A percentile compares a stretch with the other conserved stretches of the same genome.
phyloP scores from a whole-genome alignment of 371 early-diverging fungal species.

The Chytridiales sp. region DNA sequence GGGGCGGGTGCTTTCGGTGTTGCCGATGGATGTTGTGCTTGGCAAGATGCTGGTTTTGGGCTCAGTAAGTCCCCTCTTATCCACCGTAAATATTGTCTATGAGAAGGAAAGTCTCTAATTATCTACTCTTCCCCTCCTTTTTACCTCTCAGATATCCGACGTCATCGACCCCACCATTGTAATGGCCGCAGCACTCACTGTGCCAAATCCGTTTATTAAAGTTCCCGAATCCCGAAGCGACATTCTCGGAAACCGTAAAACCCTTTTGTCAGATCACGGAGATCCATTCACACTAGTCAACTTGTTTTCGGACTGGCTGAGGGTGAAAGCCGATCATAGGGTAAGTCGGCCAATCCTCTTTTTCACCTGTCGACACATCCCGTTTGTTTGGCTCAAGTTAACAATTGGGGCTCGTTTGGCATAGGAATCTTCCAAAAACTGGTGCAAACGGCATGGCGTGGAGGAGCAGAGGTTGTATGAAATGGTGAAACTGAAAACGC shows the following conservation, averaged over 20 bases:
- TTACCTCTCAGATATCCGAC: slow-evolving; percentile 46
- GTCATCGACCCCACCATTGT: slow-evolving; percentile 44
- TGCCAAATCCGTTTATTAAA: slow-evolving; percentile 46
- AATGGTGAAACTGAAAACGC: slow-evolving; percentile 44
- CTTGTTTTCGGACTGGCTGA: slow-evolving; percentile 64
- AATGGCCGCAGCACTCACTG: slow-evolving; percentile 43
- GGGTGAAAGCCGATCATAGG: slow-evolving; percentile 52
- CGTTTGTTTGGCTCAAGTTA: not conserved
- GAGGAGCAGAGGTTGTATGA: slow-evolving; percentile 73
- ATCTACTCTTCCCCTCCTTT: not conserved
- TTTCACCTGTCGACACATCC: not conserved
- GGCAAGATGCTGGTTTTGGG: slow-evolving; percentile 62
- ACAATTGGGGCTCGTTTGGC: not conserved
- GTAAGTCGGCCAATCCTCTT: slow-evolving; percentile 3
- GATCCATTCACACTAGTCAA: slow-evolving; percentile 68
- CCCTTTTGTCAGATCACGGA: slow-evolving; percentile 58
- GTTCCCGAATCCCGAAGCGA: slow-evolving; percentile 48
- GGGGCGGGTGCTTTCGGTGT: slow-evolving; percentile 49
- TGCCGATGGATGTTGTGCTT: slow-evolving; percentile 55
- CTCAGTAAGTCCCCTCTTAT: slow-evolving; percentile 35
- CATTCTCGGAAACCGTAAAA: slow-evolving; percentile 54
- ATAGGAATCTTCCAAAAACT: slow-evolving; percentile 55
- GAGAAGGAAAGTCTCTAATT: not conserved
- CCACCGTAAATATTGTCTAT: no score
- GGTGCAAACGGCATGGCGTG: slow-evolving; percentile 64